Evolutionary conservation across 208 protist genomes (phyloP), one percentile per base, ranked within the genome.

Genomic region (Acanthamoeba rhysodes): DNA sequence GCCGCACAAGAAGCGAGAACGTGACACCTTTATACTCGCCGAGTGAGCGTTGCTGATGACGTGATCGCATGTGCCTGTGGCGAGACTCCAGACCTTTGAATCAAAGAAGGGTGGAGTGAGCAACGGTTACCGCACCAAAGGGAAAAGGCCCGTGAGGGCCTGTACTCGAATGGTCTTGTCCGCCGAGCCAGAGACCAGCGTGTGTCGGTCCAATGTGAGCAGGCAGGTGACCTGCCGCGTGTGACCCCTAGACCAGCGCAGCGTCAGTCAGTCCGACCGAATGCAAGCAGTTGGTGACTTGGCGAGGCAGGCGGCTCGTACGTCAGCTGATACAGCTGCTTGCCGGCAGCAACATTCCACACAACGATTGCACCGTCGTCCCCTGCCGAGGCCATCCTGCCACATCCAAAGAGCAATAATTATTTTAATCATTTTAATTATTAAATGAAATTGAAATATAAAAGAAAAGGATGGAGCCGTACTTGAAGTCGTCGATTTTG

Each of bases 401-500:
- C 18, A 66, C 32, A 2, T 2, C 4, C 14, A 55, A 27, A 7
- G 50, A 24, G 27, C 2, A 53, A 29, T 27, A 2, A 2, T 32
- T 41, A 18, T 32, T 76, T 4, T 16, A 34, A 3, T 12, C 1
- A 29, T 41, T 14, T 76, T 27, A 18, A 29, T 80, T 8, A 27
- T 48, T 45, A 78, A n/a, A 34, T 20, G 16, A 45, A 80, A 48
- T 10, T 41, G 48, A 78, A 78, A 78, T 45, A 78, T 0, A 80
- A 82, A 16, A 50, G 27, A 24, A 9, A 1, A 29, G 5, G 27
- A 53, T 57, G 16, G 4, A 24, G 82, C 22, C 68, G 48, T 95
- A 88, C 92, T 55, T 84, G 57, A 74, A 55, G 10, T 85, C 92
- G 24, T 95, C 76, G 27, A 95, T 88, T 53, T 95, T 95, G 78